Evolutionary conservation across 352 stramenopile species (phyloP), one percentile per base, ranked within the genome.

Genomic region (Phytophthora rubi): DNA sequence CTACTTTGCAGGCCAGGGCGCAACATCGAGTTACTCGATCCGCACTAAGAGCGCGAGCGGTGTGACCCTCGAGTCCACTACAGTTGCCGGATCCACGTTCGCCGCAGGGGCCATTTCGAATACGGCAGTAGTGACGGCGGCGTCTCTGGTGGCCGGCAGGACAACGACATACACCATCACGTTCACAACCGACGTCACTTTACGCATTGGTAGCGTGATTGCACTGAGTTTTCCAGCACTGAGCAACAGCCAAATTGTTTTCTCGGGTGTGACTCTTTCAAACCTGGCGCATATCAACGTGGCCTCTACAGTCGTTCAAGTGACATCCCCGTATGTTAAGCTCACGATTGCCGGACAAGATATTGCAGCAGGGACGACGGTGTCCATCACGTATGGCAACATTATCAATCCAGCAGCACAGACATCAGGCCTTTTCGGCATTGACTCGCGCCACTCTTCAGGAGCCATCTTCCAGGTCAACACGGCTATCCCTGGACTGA

Each of bases 341-440:
- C 59, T 92, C 18, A 76, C 54, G 8, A 39, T 90, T 58, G 73
- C 73, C 12, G 80, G 76, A 5, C 56, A 70, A 37, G 65, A 70
- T 2, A 60, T 82, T 15, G 28, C 47, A 13, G 74, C 76, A 7
- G 64, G 61, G 2, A 77, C 62, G 2, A 18, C n/a, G 0, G 37
- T 92, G 7, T 66, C 73, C 0, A 59, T 89, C n/a, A 78, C 70
- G 4, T 86, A 86, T 53, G 62, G 63, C 13, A 67, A 73, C 6
- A 83, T 92, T 26, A 85, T 83, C 53, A 89, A 89, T 28, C 77
- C 83, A 18, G 85, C 83, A 9, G 78, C 68, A 4, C 79, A 83
- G 45, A 21, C 56, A 2, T 66, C 71, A 0, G 69, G 68, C 16
- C 9, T 55, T 21, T 91, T 91, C 47, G 63, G 51, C 0, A 70